Percentiles rank a stretch among this genome's conserved stretches.
Conservation (phyloP, 1,284 basidiomycete genomes). For the Dichomitus squalens region DNA sequence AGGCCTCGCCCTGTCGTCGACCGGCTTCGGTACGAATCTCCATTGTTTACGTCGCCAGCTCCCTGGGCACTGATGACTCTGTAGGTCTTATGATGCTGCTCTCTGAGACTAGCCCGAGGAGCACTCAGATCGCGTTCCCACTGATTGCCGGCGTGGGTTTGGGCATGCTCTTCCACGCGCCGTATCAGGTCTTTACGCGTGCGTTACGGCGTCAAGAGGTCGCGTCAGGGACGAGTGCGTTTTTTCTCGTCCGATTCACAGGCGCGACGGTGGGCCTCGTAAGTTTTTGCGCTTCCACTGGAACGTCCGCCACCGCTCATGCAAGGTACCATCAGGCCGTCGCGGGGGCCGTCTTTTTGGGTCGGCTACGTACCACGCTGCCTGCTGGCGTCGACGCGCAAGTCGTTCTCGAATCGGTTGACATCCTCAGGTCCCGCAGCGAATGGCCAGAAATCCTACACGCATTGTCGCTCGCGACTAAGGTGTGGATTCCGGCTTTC, state of each 20-base stretch:
- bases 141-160: slow-evolving; percentile 75
- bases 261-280: slow-evolving; percentile 80
- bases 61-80: slow-evolving; percentile 6
- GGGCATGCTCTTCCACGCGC: slow-evolving; percentile 81
- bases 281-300: slow-evolving; percentile 30
- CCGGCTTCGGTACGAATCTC: slow-evolving; percentile 67
- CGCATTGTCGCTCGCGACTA: slow-evolving; percentile 34
- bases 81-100: slow-evolving; percentile 68
- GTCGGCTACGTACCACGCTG: slow-evolving; percentile 48
- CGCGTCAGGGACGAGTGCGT: slow-evolving; percentile 79
- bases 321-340: slow-evolving; percentile 53
- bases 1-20: slow-evolving; percentile 63
- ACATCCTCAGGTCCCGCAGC: slow-evolving; percentile 44
- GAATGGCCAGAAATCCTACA: slow-evolving; percentile 32
- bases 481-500: slow-evolving; percentile 28
- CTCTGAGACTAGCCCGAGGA: slow-evolving; percentile 48
- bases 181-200: slow-evolving; percentile 74
- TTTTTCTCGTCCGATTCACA: slow-evolving; percentile 82
- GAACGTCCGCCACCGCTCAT: slow-evolving; percentile 18
- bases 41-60: slow-evolving; percentile 15
- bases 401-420: slow-evolving; percentile 55
- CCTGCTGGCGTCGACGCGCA: slow-evolving; percentile 53
- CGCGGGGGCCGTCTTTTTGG: slow-evolving; percentile 74
- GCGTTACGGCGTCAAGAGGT: slow-evolving; percentile 64
- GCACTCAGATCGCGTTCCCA: slow-evolving; percentile 55